A percentile compares a stretch with the other conserved stretches of the same genome.
Conservation (phyloP, 164 flowering plant genomes). For the Annona cherimola region DNA sequence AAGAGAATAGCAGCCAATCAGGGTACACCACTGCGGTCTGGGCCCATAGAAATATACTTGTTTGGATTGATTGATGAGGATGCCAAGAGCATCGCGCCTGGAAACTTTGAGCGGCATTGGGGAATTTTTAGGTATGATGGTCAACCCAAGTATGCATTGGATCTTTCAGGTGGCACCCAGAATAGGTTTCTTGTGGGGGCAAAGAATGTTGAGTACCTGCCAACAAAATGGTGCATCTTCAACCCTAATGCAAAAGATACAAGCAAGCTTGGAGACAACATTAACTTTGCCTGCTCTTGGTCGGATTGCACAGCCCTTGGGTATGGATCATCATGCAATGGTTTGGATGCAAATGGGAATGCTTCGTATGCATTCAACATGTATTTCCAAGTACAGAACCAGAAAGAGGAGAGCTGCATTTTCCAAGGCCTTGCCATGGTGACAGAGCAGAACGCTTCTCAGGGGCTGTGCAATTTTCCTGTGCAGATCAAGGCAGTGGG, state of each 20-base stretch:
- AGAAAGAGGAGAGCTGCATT: conserved; percentile 28
- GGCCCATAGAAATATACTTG: conserved; percentile 33
- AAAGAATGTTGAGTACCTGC: conserved; percentile 28
- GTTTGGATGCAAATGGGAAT: conserved; percentile 32
- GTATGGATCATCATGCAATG: conserved; percentile 37
- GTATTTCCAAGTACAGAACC: conserved; percentile 40
- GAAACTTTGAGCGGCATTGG: conserved; percentile 49
- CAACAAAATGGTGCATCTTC: conserved; percentile 33
- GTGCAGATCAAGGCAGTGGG: conserved; percentile 26
- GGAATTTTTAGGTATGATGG: conserved; percentile 46
- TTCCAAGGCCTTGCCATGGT: conserved; percentile 39
- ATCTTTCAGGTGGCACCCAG: conserved; percentile 26
- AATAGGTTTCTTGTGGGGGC: conserved; percentile 28
- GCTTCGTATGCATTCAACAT: conserved; percentile 48
- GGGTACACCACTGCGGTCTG: conserved; percentile 42
- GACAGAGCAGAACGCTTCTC: conserved; percentile 29
- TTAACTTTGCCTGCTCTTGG: conserved; percentile 36
- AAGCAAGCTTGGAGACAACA: conserved; percentile 26
- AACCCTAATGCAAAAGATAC: conserved; percentile 27
- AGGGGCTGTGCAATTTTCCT: conserved; percentile 36
- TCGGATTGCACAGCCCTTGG: conserved; percentile 47
- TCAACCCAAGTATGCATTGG: conserved; percentile 36
- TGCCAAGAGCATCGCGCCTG: conserved; percentile 42
- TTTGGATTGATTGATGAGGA: conserved; percentile 48
- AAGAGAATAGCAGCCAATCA: conserved; percentile 24